Evolutionary conservation across 164 flowering plant species (phyloP).

Genomic region (Euptelea pleiosperma): DNA sequence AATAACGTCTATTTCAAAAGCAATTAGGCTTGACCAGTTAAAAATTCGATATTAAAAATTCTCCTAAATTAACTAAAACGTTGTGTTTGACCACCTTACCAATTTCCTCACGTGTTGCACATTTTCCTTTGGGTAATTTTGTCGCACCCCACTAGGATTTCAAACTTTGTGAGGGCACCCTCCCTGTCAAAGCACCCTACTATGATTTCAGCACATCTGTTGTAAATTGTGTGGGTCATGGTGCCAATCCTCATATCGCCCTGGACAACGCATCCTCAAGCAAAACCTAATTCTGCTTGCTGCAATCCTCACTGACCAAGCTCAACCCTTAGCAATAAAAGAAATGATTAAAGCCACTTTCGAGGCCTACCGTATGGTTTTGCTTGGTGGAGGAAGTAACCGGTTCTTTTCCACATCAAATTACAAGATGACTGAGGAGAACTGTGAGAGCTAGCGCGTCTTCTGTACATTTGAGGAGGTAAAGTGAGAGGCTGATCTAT

Average conservation of each 20-base stretch:
- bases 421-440: slow-evolving; percentile 63
- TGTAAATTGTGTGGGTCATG: slow-evolving; percentile 48
- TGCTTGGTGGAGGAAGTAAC: slow-evolving; percentile 79
- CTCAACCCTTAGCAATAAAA: slow-evolving; percentile 63
- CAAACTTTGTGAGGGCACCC: no score
- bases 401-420: slow-evolving; percentile 56
- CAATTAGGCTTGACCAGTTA: no score
- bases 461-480: slow-evolving; percentile 69
- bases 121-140: no score
- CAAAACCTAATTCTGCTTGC: slow-evolving; percentile 69
- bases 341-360: slow-evolving; percentile 85
- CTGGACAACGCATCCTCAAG: slow-evolving; percentile 69
- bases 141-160: no score
- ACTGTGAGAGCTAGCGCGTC: slow-evolving; percentile 50
- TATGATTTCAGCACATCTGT: no score
- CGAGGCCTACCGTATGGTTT: slow-evolving; percentile 77
- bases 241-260: slow-evolving; percentile 62
- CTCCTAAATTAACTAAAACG: no score
- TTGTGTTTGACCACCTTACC: no score
- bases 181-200: no score
- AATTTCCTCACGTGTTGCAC: no score
- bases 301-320: slow-evolving; percentile 57
- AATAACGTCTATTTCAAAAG: no score
- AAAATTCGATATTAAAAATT: no score
- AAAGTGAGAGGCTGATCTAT: no score